A percentile compares a stretch with the other conserved stretches of the same genome.
Conservation (phyloP, 2,329 filamentous ascomycete genomes). For the Epichloe hybrida region DNA sequence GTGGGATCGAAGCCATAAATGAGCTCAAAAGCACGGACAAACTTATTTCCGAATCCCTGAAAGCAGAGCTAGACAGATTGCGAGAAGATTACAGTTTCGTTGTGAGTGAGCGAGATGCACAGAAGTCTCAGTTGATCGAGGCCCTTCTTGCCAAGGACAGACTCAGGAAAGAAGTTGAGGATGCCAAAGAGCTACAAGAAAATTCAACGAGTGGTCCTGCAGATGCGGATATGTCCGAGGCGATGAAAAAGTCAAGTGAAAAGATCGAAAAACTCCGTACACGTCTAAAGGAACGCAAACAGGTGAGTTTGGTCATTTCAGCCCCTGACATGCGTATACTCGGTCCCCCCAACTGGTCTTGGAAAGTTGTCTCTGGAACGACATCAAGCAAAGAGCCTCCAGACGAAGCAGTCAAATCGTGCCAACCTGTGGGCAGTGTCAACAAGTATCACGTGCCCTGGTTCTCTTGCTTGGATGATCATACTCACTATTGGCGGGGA, state of each 20-base stretch:
- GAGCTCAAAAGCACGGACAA: constrained; percentile 46
- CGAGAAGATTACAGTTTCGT: constrained; percentile 36
- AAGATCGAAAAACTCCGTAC: constrained; percentile 45
- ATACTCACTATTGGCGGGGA: neutral
- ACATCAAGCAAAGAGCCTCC: neutral
- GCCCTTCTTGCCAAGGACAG: constrained; percentile 48
- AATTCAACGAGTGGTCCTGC: constrained; percentile 18
- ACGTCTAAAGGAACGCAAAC: constrained; percentile 41
- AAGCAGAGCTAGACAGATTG: constrained; percentile 42
- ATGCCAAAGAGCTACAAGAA: constrained; percentile 29
- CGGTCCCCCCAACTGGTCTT: neutral
- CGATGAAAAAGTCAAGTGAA: constrained; percentile 30
- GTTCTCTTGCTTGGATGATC: neutral
- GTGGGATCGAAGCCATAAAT: constrained; percentile 39
- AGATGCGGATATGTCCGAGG: constrained; percentile 22
- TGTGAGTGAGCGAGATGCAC: constrained; percentile 38
- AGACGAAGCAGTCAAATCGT: neutral
- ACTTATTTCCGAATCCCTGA: constrained; percentile 43
- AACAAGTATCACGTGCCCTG: neutral
- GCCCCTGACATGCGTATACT: neutral
- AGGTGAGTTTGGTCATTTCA: constrained; percentile 32
- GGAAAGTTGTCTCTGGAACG: neutral
- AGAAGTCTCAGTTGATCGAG: constrained; percentile 46
- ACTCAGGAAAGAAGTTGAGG: constrained; percentile 40
- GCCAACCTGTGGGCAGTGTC: neutral